Conservation (phyloP, 257 asterid genomes). For the Solanum medicagineum region DNA sequence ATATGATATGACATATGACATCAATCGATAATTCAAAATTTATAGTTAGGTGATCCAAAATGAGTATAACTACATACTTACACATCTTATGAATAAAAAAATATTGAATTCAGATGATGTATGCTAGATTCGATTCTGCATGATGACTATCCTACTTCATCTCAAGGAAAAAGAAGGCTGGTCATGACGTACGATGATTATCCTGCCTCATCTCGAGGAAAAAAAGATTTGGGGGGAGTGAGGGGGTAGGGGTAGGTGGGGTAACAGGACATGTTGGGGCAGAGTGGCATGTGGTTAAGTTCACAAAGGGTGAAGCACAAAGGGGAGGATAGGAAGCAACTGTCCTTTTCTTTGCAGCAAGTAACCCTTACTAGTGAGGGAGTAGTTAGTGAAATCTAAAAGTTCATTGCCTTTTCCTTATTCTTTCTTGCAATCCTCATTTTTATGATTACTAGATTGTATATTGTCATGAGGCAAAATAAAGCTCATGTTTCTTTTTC, state of each 20-base stretch:
- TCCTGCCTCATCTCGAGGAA: not conserved
- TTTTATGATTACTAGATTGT: not conserved
- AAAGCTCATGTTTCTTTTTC: not conserved
- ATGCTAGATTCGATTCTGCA: not conserved
- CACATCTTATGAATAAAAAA: not conserved
- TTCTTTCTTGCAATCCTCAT: not conserved
- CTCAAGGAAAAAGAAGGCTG: no score
- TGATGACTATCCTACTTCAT: no score
- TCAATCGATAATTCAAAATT: not conserved
- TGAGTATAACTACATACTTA: not conserved
- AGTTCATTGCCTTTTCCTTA: not conserved
- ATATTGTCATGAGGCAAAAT: not conserved
- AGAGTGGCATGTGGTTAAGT: conserved; percentile 12
- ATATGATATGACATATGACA: not conserved
- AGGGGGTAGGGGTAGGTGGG: not conserved
- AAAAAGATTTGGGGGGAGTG: not conserved
- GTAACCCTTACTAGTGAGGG: not conserved
- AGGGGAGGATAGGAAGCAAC: conserved; percentile 7
- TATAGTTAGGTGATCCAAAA: not conserved
- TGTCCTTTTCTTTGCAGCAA: conserved; percentile 10
- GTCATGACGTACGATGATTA: not conserved
- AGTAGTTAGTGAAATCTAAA: not conserved
- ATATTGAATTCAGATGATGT: not conserved
- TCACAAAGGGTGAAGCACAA: not conserved
- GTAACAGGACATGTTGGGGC: not conserved